Conservation (phyloP, 306 rosid species). For the Lupinus albus region DNA sequence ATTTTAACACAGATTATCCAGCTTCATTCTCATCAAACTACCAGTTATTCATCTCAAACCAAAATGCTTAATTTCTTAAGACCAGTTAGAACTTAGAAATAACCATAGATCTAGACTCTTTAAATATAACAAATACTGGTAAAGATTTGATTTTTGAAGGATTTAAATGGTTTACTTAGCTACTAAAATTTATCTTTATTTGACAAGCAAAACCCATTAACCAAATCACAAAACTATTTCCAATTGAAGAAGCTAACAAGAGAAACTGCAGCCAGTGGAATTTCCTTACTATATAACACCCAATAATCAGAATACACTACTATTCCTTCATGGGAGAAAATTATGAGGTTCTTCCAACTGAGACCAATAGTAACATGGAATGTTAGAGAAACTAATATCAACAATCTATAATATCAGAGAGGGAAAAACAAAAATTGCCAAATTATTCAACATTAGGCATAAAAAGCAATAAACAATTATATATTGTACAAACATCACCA, state of each 20-base stretch:
- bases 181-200: not conserved
- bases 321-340: not conserved
- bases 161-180: not conserved
- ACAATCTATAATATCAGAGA: slow-evolving; percentile 13
- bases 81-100: slow-evolving; percentile 1
- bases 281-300: not conserved
- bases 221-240: slow-evolving; percentile 27
- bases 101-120: not conserved
- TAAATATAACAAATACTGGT: not conserved
- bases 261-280: slow-evolving; percentile 6
- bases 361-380: not conserved
- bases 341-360: slow-evolving; percentile 7
- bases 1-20: slow-evolving; percentile 12
- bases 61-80: slow-evolving; percentile 5
- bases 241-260: slow-evolving; percentile 25
- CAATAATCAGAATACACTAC: not conserved
- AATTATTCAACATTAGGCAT: not conserved
- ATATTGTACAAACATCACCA: not conserved
- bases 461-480: not conserved
- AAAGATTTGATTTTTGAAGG: not conserved
- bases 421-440: not conserved
- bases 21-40: slow-evolving; percentile 23
- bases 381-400: slow-evolving; percentile 23
- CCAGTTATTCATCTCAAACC: slow-evolving; percentile 30
- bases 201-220: not conserved